Base-by-base conservation (phyloP, 1,284 basidiomycete genomes). In the Ganoderma resinaceum region DNA sequence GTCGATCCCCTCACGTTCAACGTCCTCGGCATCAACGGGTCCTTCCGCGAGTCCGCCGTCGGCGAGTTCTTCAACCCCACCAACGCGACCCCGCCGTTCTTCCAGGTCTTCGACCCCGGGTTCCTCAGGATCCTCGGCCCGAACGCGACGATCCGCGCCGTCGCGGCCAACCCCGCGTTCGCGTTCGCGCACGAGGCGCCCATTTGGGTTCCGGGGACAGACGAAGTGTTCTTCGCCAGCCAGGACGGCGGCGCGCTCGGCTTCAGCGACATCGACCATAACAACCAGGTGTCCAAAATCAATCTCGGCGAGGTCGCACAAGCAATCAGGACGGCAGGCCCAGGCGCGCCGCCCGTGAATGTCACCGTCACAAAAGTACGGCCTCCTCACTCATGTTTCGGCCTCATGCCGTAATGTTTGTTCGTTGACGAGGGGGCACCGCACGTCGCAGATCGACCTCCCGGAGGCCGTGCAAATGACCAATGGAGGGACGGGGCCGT, bases 141-240 rank as follows among this genome's bases (percentile, higher is more conserved):
- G 8, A 80, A 81, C 46, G 86, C 92, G 3, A 85, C 85, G 0
- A 84, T 94, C 61, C 84, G 84, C 6, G 78, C 85, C 68, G 84
- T 94, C 26, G 87, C 89, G 0, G 84, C 84, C 1, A 87, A 88
- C 70, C 80, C 83, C 1, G 85, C 84, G 18, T 91, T 87, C 75
- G 87, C 90, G 0, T 87, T 92, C 71, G 92, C 91, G 29, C 92
- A 94, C 73, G 92, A 94, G 78, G 92, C 91, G 2, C 89, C 89
- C 0, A 84, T 92, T 1, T 93, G 89, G 79, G 79, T 85, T 12
- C 80, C 87, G 1, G 82, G 80, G 18, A 89, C 88, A 14, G 86
- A 92, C 71, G 86, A 89, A 68, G 80, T 93, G 7, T 83, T 81
- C 77, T 86, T 86, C 70, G 80, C 80, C 20, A 84, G 84, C 75